Conservation (phyloP, 345 rosid species). For the Moricandia moricandioides region DNA sequence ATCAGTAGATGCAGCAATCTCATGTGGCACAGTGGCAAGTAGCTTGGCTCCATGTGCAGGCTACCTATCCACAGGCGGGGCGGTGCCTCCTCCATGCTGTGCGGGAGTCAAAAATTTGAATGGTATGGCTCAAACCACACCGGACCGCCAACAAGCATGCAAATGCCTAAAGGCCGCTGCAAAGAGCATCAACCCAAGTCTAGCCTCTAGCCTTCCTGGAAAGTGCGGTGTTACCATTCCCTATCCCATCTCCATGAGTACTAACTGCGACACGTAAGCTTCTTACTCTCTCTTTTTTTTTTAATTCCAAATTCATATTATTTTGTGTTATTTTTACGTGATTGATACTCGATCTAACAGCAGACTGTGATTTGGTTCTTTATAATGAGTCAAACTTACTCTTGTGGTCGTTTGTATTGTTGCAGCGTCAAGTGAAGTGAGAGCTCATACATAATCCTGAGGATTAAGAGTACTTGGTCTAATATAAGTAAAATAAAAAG, state of each 20-base stretch:
- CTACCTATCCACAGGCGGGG: neutral
- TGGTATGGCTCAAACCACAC: neutral
- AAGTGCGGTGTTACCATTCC: neutral
- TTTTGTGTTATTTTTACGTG: neutral
- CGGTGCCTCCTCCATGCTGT: neutral
- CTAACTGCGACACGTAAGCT: neutral
- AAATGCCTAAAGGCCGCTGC: neutral
- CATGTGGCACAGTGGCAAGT: neutral
- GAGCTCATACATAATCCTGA: neutral
- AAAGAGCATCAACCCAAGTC: neutral
- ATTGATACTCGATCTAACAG: neutral
- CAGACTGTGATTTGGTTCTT: neutral
- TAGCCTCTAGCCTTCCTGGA: neutral
- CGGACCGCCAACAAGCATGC: neutral
- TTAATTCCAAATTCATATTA: neutral
- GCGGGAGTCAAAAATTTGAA: neutral
- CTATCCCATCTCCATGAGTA: neutral
- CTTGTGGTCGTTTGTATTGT: neutral
- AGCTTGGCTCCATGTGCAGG: neutral
- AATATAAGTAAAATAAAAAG: conserved; percentile 14
- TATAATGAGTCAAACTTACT: neutral
- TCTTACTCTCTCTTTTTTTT: neutral
- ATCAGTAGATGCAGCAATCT: neutral
- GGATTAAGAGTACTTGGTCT: neutral
- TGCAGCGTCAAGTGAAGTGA: conserved; percentile 10